These are phyloP conservation scores for Calonectria montana DNA, from an alignment of 2,329 filamentous ascomycete genomes.

Conservation along the genomic window DNA sequence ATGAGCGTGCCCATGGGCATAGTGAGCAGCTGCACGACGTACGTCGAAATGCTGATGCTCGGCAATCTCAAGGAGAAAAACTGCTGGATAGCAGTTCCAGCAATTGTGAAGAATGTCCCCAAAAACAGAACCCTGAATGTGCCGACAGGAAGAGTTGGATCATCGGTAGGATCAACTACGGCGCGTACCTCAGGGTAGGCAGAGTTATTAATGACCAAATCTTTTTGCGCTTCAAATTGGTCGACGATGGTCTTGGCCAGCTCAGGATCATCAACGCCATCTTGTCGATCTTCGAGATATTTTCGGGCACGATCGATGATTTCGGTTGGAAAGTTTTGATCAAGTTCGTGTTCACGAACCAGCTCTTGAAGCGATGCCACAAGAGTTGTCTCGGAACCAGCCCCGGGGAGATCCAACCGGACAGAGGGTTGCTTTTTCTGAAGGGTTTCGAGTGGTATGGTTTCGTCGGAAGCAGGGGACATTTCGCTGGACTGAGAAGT, in stretches of 20 bases:
- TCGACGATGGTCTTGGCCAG: slow-evolving; percentile 30
- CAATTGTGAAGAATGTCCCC: slow-evolving; percentile 50
- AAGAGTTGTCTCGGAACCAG: neutral
- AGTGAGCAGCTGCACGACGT: slow-evolving; percentile 54
- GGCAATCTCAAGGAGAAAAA: slow-evolving; percentile 57
- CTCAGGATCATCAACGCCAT: slow-evolving; percentile 25
- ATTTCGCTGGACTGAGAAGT: neutral
- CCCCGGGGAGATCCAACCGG: neutral
- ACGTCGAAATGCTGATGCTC: slow-evolving; percentile 52
- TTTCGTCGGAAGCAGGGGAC: neutral
- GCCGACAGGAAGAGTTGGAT: slow-evolving; percentile 51
- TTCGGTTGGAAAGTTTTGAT: slow-evolving; percentile 59
- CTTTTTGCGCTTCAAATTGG: slow-evolving; percentile 33
- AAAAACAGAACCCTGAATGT: slow-evolving; percentile 55
- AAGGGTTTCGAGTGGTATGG: neutral
- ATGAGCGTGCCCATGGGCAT: slow-evolving; percentile 52
- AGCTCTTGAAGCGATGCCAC: slow-evolving; percentile 35
- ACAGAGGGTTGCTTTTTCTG: no score
- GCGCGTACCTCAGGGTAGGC: slow-evolving; percentile 57
- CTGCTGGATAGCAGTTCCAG: slow-evolving; percentile 40
- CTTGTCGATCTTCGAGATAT: slow-evolving; percentile 47
- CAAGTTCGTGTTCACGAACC: slow-evolving; percentile 54
- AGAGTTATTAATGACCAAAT: slow-evolving; percentile 49
- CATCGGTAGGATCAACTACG: slow-evolving; percentile 57
- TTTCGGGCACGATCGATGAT: slow-evolving; percentile 54